phyloP scores from a whole-genome alignment of 305 asterid genomes.

The Fraxinus velutina region DNA sequence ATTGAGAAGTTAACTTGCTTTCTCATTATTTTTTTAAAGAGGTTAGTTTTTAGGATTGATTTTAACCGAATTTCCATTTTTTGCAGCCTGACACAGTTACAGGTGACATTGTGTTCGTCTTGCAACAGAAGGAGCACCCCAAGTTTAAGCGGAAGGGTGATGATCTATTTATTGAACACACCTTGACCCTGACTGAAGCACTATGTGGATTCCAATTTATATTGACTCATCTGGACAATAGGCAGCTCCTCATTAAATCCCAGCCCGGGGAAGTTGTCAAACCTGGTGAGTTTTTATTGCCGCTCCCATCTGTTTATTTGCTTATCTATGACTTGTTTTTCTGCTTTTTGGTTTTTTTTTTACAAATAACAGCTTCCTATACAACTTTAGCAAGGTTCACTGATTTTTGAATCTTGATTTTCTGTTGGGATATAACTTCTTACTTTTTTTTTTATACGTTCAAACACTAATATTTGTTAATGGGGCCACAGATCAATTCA shows the following conservation, averaged over 20 bases:
- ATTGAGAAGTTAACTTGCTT: not conserved
- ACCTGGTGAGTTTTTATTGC: slow-evolving; percentile 53
- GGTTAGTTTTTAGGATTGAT: not conserved
- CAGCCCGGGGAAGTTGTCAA: slow-evolving; percentile 94
- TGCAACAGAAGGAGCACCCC: slow-evolving; percentile 87
- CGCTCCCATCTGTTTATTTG: not conserved
- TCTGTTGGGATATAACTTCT: not conserved
- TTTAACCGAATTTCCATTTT: slow-evolving; percentile 11
- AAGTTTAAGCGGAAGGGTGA: slow-evolving; percentile 89
- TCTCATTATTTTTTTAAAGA: not conserved
- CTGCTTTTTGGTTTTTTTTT: not conserved
- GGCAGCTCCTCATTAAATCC: slow-evolving; percentile 86
- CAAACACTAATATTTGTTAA: not conserved
- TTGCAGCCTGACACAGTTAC: slow-evolving; percentile 88
- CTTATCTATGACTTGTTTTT: not conserved
- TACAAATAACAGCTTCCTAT: not conserved
- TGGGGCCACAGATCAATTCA: slow-evolving; percentile 59
- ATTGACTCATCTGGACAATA: slow-evolving; percentile 75
- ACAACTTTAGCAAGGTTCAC: not conserved
- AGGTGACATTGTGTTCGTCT: slow-evolving; percentile 79
- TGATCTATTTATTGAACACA: slow-evolving; percentile 76
- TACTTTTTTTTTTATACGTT: not conserved
- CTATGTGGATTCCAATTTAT: slow-evolving; percentile 88
- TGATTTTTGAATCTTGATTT: not conserved
- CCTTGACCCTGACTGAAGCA: slow-evolving; percentile 79